Evolutionary conservation across 768 basidiomycete genomes (phyloP).

Genomic region (Phallus indusiatus): DNA sequence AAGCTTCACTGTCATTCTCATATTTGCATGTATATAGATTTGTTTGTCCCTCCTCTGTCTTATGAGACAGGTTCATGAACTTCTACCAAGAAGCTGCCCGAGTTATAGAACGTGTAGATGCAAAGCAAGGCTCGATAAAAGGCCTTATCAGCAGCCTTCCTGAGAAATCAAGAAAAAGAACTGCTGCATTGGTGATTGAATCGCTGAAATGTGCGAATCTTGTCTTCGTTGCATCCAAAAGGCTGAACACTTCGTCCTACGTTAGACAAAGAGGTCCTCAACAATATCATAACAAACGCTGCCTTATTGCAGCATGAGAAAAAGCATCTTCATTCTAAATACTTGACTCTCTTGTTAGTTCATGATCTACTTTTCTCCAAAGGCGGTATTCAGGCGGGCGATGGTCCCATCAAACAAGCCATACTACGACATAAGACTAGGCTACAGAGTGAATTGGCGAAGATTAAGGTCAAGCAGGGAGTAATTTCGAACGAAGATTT

Average conservation of each 20-base stretch:
- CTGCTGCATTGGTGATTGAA: slow-evolving; percentile 84
- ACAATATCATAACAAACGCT: slow-evolving; percentile 56
- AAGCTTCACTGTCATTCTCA: not conserved
- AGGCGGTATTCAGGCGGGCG: slow-evolving; percentile 80
- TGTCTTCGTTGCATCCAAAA: not conserved
- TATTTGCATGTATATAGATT: slow-evolving; percentile 5
- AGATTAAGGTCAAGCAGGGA: slow-evolving; percentile 69
- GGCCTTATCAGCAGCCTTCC: slow-evolving; percentile 66
- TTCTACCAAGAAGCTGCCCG: slow-evolving; percentile 90
- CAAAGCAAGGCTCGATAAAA: slow-evolving; percentile 89
- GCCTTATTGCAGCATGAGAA: slow-evolving; percentile 68
- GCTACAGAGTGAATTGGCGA: slow-evolving; percentile 76
- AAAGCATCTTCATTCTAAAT: slow-evolving; percentile 62
- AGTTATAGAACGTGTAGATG: slow-evolving; percentile 76
- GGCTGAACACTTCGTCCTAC: not conserved
- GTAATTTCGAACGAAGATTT: slow-evolving; percentile 56
- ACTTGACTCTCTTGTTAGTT: slow-evolving; percentile 76
- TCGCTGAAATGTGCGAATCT: slow-evolving; percentile 82
- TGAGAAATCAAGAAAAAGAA: slow-evolving; percentile 66
- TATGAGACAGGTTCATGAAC: slow-evolving; percentile 55
- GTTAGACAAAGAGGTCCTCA: slow-evolving; percentile 69
- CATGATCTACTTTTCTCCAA: slow-evolving; percentile 81
- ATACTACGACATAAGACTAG: slow-evolving; percentile 84
- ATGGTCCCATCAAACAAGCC: slow-evolving; percentile 85
- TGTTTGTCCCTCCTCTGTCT: not conserved